Evolutionary conservation across 2,329 filamentous ascomycete genomes (phyloP).

Genomic region (Biscogniauxia sp.): DNA sequence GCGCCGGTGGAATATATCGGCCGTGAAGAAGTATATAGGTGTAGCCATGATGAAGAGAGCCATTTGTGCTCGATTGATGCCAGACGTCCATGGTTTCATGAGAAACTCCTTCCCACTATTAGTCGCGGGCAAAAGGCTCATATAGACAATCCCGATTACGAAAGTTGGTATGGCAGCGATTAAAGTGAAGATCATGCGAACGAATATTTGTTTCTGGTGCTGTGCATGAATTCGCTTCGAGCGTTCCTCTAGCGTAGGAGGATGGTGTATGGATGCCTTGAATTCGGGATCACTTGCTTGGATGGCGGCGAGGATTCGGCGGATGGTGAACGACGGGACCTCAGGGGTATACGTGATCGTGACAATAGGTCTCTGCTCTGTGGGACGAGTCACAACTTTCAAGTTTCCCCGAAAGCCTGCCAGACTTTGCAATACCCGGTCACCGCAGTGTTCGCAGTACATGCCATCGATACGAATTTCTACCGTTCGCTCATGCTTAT

Average conservation of each 20-base stretch:
- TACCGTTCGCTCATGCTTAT: slow-evolving; percentile 50
- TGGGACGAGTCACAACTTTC: slow-evolving; percentile 53
- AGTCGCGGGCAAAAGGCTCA: slow-evolving; percentile 68
- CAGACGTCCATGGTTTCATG: slow-evolving; percentile 68
- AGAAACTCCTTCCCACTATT: slow-evolving; percentile 62
- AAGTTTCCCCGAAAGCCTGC: slow-evolving; percentile 51
- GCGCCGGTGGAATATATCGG: slow-evolving; percentile 78
- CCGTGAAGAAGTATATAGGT: slow-evolving; percentile 81
- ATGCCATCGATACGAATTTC: slow-evolving; percentile 68
- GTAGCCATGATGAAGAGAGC: slow-evolving; percentile 79
- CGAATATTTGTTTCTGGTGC: slow-evolving; percentile 66
- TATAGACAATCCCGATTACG: slow-evolving; percentile 84
- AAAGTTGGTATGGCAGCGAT: slow-evolving; percentile 77
- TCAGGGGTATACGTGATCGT: slow-evolving; percentile 68
- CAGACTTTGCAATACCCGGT: slow-evolving; percentile 54
- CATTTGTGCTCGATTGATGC: slow-evolving; percentile 75
- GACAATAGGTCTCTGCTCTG: slow-evolving; percentile 63
- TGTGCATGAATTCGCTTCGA: slow-evolving; percentile 68
- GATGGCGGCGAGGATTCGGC: slow-evolving; percentile 69
- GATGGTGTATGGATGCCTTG: slow-evolving; percentile 68
- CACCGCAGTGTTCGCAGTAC: slow-evolving; percentile 71
- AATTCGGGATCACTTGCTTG: slow-evolving; percentile 65
- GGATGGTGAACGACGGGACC: slow-evolving; percentile 68
- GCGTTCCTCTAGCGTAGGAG: slow-evolving; percentile 79
- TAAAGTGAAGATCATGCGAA: slow-evolving; percentile 68